phyloP scores from a whole-genome alignment of 1,284 basidiomycete species.

The Boletus austroedulis region DNA sequence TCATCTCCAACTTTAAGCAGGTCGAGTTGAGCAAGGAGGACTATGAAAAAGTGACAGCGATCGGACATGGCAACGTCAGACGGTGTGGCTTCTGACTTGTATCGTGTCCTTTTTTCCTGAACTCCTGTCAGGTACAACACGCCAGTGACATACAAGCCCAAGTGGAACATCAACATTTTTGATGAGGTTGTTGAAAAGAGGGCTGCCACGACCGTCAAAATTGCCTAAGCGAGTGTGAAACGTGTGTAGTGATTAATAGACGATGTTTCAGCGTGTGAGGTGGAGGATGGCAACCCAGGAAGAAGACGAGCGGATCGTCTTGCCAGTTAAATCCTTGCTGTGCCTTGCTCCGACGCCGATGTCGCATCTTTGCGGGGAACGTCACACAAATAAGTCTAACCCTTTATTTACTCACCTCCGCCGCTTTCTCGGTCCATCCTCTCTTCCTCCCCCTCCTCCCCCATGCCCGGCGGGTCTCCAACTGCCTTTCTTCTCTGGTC shows the following conservation, averaged over 20 bases:
- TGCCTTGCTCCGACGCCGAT: neutral
- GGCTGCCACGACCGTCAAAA: constrained; percentile 47
- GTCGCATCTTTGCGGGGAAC: constrained; percentile 26
- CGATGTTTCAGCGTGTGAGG: neutral
- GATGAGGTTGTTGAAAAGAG: constrained; percentile 56
- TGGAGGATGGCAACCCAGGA: neutral
- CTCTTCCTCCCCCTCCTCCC: constrained; percentile 1
- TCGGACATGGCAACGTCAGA: constrained; percentile 52
- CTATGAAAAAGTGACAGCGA: constrained; percentile 52
- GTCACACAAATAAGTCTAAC: constrained; percentile 15
- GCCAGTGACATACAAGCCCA: constrained; percentile 56
- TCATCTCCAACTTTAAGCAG: constrained; percentile 70
- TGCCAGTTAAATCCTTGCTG: neutral
- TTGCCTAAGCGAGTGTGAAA: constrained; percentile 29
- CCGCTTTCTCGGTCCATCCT: neutral
- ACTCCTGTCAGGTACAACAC: constrained; percentile 55
- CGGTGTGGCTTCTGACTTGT: constrained; percentile 38
- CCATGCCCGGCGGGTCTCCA: constrained; percentile 66
- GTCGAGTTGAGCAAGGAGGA: constrained; percentile 61
- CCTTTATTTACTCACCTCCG: neutral
- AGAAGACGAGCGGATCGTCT: neutral
- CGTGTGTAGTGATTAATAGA: constrained; percentile 7
- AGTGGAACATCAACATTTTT: constrained; percentile 72
- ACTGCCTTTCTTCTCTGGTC: constrained; percentile 70
- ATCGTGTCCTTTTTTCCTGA: neutral